Base-by-base conservation (phyloP, 2,329 filamentous ascomycete species). In the Fusarium ramigenum region DNA sequence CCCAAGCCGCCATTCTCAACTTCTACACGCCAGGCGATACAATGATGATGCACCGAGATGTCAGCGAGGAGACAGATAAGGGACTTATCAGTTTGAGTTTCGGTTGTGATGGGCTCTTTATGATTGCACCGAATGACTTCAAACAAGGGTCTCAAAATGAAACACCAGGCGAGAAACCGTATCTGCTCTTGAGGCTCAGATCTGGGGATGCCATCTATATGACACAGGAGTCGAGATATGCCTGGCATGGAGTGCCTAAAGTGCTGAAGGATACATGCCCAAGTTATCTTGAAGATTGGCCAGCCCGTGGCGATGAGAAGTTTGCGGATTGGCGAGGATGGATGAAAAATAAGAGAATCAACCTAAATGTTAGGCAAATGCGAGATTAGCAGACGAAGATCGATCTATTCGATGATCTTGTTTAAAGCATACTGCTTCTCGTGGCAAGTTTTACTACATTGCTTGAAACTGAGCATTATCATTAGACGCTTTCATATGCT, bases 181-280 rank as follows among this genome's bases (percentile, higher is more conserved):
- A 88, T 68, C 78, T 93, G 9, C 83, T 91, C 5, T 79, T 97
- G 40, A 87, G 92, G 28, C 85, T 98, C 42, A 87, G 91, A 30
- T 97, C 94, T 2, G 96, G 96, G 0, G 96, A 98, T 83, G 94
- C 91, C 2, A 90, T 98, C 2, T 95, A 97, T 79, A 98, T 99
- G 96, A 91, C 90, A 56, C 89, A 92, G 25, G 86, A 90, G 65
- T 92, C 93, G 8, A 87, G 96, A 47, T 97, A 94, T 82, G 95
- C 96, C 5, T 98, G 96, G 96, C 96, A 98, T 83, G 95, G 93
- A 18, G 95, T 98, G 18, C 95, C 96, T 10, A 96, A 95, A 80
- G 92, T 98, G 18, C 79, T 98, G 40, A 88, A 90, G 52, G 89
- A 85, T 2, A 97, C 94, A 0, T 98, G 95, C 82, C 96, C 96